A percentile compares a stretch with the other conserved stretches of the same genome.
phyloP scores from a whole-genome alignment of 345 rosid species.

The Carallia pectinifolia region DNA sequence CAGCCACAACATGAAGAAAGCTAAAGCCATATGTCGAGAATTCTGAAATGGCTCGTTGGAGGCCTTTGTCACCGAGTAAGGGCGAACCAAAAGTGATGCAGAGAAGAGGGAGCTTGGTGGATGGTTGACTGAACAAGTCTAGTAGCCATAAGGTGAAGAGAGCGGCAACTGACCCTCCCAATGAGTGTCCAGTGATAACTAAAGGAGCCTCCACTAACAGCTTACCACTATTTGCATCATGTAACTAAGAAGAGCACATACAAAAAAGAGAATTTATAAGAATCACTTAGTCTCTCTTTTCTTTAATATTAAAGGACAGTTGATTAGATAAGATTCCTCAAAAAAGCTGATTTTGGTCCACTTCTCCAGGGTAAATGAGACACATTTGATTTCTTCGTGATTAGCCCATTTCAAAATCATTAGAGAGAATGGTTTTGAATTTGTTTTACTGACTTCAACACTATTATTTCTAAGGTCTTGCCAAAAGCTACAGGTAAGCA shows the following conservation, averaged over 20 bases:
- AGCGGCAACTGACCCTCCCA: slow-evolving; percentile 72
- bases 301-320: too few relatives aligned
- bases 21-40: slow-evolving; percentile 40
- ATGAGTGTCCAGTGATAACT: slow-evolving; percentile 51
- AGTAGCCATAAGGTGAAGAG: slow-evolving; percentile 69
- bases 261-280: neutral
- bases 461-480: too few relatives aligned
- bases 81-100: slow-evolving; percentile 82
- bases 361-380: too few relatives aligned
- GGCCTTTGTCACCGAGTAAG: slow-evolving; percentile 37
- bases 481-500: too few relatives aligned
- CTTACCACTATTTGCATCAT: neutral
- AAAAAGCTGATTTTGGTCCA: too few relatives aligned
- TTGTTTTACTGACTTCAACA: too few relatives aligned
- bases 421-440: too few relatives aligned
- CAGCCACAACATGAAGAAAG: slow-evolving; percentile 51
- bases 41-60: slow-evolving; percentile 36
- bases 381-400: too few relatives aligned
- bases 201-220: slow-evolving; percentile 18
- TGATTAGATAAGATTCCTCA: too few relatives aligned
- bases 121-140: slow-evolving; percentile 21
- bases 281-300: neutral
- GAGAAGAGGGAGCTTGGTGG: slow-evolving; percentile 32
- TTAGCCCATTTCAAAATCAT: too few relatives aligned
- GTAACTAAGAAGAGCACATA: slow-evolving; percentile 11